phyloP scores from a whole-genome alignment of 805 yeast species.

The Wickerhamiella spandovensis region DNA sequence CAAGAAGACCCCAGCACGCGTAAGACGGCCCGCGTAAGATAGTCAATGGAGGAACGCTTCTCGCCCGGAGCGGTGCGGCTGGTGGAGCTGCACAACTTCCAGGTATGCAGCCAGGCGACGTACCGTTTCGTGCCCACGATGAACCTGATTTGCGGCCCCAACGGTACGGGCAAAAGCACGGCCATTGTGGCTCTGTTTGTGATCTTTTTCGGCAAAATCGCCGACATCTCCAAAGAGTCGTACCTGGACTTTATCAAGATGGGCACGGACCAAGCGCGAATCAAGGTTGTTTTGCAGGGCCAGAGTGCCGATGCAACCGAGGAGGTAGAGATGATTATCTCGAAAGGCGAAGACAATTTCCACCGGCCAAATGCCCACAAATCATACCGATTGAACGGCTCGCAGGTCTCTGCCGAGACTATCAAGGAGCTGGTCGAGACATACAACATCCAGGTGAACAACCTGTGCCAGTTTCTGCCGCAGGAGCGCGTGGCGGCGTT shows the following conservation, averaged over 20 bases:
- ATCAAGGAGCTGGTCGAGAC: conserved; percentile 55
- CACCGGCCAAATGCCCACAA: background rate
- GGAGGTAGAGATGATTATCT: conserved; percentile 3
- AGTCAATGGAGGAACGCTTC: conserved; percentile 1
- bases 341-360: background rate
- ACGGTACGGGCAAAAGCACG: conserved; percentile 92
- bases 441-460: conserved; percentile 74
- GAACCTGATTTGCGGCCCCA: conserved; percentile 91
- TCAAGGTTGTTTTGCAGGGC: conserved; percentile 10
- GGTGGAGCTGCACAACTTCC: conserved; percentile 14
- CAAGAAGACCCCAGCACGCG: too few species aligned
- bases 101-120: conserved; percentile 14
- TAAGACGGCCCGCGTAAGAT: too few species aligned
- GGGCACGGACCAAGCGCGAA: conserved; percentile 6
- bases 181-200: conserved; percentile 85
- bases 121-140: conserved; percentile 59
- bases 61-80: conserved; percentile 12
- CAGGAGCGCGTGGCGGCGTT: conserved; percentile 92
- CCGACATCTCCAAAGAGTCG: conserved; percentile 29
- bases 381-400: conserved; percentile 9
- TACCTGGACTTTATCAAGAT: conserved; percentile 12
- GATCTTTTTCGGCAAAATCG: conserved; percentile 60
- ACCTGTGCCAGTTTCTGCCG: conserved; percentile 85
- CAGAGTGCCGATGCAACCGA: background rate
- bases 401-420: conserved; percentile 22